Base-by-base conservation (phyloP, 2,329 filamentous ascomycete species). In the Verticillium zaregamsianum region DNA sequence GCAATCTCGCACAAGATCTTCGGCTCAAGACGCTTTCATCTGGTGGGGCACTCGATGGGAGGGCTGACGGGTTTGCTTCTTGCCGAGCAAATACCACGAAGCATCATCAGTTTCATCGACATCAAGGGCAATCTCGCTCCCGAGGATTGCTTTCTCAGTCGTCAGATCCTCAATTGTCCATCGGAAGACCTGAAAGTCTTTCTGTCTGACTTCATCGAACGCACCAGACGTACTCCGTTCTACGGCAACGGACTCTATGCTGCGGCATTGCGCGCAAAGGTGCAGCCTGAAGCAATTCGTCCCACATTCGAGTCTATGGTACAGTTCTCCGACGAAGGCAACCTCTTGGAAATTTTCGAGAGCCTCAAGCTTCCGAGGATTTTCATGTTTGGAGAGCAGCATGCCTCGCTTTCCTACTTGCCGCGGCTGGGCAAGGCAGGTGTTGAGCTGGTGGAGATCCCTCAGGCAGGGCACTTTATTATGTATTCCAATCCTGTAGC, bases 41-140 rank as follows among this genome's bases (percentile, higher is more conserved):
- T 71, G 23, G 63, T 70, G n/a, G 68, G 69, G 1, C 69, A 71
- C 60, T 71, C 69, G 17, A 70, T 71, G 69, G 68, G 69, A 32
- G 68, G 69, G 7, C 62, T 70, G 6, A 66, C 65, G 0, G 67
- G 59, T 5, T 45, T 70, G 11, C 35, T 65, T 11, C 66, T 70
- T 4, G 69, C 68, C 6, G 59, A 60, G n/a, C 40, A 12, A 2
- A 49, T 55, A 11, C 64, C 62, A 0, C 32, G 28, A 3, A 31
- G 58, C 2, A 60, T 69, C 1, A 60, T 62, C 55, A 69, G 66
- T 60, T 71, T 71, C 58, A 55, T 62, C 60, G 60, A 70, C 61
- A 70, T 71, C 63, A 69, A 71, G 52, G 69, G 69, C 11, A 71
- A 71, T 57, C 63, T 71, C 3, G 65, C 63, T 1, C 65, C 67